Base-by-base conservation (phyloP, 331 rosid species). In the Malus hybrid region DNA sequence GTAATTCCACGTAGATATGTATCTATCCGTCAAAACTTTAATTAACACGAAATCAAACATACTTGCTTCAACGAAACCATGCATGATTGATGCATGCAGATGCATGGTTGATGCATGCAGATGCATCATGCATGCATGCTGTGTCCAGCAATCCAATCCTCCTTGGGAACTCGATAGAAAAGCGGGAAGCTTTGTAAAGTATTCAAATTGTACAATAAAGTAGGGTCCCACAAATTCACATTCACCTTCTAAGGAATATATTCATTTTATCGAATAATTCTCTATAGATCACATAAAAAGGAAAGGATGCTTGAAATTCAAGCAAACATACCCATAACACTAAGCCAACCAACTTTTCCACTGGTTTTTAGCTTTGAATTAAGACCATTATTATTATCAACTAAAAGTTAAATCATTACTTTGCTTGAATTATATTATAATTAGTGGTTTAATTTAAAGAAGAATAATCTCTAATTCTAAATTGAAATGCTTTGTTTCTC, bases 261-360 rank as follows among this genome's bases (percentile, higher is more conserved):
- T 93, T 93, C 98, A 87, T 84, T 77, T 83, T 77, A 76, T 66
- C 81, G 97, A 93, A 93, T 91, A 87, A 91, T 88, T 87, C 87
- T 44, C 77, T 58, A 76, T 39, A 72, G 81, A 87, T 75, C 89
- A 86, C 88, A 89, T 82, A 89, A 89, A 89, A 89, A 86, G 44
- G 44, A 39, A 39, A 39, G 44, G 91, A 91, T 89, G 98, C 98
- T 93, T 93, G 82, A 93, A 88, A 63, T 88, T 91, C 91, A 93
- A 89, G 98, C 98, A 89, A 89, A 85, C 90, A 81, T 83, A 82
- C 73, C 96, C 91, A 85, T 87, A 86, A 83, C 77, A 82, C 91
- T 79, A 86, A 88, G 88, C 86, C 79, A 84, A 79, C 96, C 87
- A 67, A 83, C 87, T 82, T 91, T 86, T 64, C 81, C 87, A 82